phyloP scores from a whole-genome alignment of 306 rosid genomes.

The Mimosa bimucronata region DNA sequence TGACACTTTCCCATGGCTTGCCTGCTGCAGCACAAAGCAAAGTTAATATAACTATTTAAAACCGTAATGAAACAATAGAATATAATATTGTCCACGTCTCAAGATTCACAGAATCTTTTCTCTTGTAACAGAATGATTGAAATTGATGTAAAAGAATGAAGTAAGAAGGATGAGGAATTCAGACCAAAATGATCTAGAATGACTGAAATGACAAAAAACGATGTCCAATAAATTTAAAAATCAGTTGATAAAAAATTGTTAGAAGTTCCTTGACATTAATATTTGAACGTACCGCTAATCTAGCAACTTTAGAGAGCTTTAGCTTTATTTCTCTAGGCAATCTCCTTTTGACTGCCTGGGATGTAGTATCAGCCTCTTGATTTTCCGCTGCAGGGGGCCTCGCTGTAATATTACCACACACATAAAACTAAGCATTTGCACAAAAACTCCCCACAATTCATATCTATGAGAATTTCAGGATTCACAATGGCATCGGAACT shows the following conservation, averaged over 20 bases:
- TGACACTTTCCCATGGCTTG: conserved; percentile 91
- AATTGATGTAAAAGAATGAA: not conserved
- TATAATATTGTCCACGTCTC: not conserved
- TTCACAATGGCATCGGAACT: conserved; percentile 41
- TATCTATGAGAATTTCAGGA: conserved; percentile 32
- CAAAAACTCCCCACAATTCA: conserved; percentile 29
- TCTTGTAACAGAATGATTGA: not conserved
- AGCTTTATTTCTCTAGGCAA: conserved; percentile 94
- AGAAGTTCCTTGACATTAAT: conserved; percentile 3
- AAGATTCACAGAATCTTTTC: conserved; percentile 28
- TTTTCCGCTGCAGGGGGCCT: conserved; percentile 90
- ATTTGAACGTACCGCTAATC: conserved; percentile 74
- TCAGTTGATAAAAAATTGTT: not conserved
- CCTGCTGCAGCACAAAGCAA: conserved; percentile 65
- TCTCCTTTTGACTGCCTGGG: conserved; percentile 92
- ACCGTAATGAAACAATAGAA: not conserved
- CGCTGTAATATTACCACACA: conserved; percentile 56
- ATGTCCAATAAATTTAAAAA: not conserved
- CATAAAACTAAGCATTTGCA: conserved; percentile 37
- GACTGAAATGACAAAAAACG: not conserved
- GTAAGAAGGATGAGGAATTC: not conserved
- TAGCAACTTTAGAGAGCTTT: conserved; percentile 98
- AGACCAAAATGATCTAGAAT: not conserved
- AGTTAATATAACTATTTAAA: conserved; percentile 32
- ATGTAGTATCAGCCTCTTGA: conserved; percentile 72